Evolutionary conservation across 2,329 filamentous ascomycete genomes (phyloP), one percentile per base, ranked within the genome.

Genomic region (Diatrype stigma): DNA sequence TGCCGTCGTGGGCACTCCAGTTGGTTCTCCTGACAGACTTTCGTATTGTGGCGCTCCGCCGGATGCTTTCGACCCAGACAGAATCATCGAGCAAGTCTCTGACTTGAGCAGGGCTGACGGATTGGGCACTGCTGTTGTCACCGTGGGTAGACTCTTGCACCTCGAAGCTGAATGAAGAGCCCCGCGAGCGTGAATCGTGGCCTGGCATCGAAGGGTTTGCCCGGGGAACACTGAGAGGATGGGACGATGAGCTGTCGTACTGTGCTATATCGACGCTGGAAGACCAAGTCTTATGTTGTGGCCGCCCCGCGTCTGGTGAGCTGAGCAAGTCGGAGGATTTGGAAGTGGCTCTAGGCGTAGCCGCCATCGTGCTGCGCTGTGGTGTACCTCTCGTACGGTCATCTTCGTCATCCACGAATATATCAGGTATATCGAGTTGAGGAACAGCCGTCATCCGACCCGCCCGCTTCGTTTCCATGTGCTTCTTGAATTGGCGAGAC

Each of bases 21-120:
- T 66, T 57, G 3, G 70, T 67, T 37, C 64, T 65, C 47, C 66
- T 62, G 22, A 73, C 67, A 14, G 73, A 72, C 57, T 71, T 74
- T 47, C 73, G 73, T 48, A 79, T 80, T 48, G 91, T 96, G 60
- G 94, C 90, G 72, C 90, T 96, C 55, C 90, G 81, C 56, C 91
- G 80, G 57, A 96, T 91, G 74, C 89, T 96, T 71, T 96, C 90
- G 47, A 93, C 89, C 93, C 93, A 97, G 16, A 89, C 86, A 17
- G 90, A 94, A 63, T 93, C 89, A 63, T 94, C 90, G 49, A 97
- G 79, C 65, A 94, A 88, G 59, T 91, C 85, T 67, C 92, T 82
- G 59, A 95, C 88, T 62, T 91, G 87, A 45, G 85, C 81, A 46
- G 86, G 85, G 63, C 84, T 90, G 51, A 92, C 85, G 49, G 80